Evolutionary conservation across 2,329 filamentous ascomycete species (phyloP).

Genomic region (Ophiosphaerella korrae): DNA sequence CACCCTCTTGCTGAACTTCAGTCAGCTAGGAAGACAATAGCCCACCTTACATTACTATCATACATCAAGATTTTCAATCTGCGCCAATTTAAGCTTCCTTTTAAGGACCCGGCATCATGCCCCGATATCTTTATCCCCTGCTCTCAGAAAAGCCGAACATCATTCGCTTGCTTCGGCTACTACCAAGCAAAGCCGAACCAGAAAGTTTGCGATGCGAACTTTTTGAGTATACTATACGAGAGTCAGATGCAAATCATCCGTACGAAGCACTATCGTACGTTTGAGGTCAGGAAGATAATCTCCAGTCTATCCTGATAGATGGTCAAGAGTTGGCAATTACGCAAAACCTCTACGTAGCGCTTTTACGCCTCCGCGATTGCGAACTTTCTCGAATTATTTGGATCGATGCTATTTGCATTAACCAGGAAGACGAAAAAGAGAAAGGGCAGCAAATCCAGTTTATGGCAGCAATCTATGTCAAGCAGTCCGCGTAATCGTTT

Average conservation of each 20-base stretch:
- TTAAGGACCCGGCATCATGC: no score
- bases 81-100: no score
- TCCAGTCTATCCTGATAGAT: slow-evolving; percentile 4
- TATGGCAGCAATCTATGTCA: slow-evolving; percentile 18
- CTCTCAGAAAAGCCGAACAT: no score
- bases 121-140: no score
- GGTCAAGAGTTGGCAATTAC: background rate
- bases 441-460: slow-evolving; percentile 20
- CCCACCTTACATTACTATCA: no score
- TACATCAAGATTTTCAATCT: no score
- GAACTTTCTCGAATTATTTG: slow-evolving; percentile 6
- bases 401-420: slow-evolving; percentile 17
- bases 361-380: slow-evolving; percentile 9
- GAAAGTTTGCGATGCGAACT: no score
- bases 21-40: no score
- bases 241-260: background rate
- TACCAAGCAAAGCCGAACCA: no score
- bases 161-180: no score
- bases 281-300: slow-evolving; percentile 8
- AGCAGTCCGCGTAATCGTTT: slow-evolving; percentile 16
- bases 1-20: no score
- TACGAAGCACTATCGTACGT: slow-evolving; percentile 14
- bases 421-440: slow-evolving; percentile 14
- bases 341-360: background rate
- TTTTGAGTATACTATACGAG: no score